A percentile compares a stretch with the other conserved stretches of the same genome.
Evolutionary conservation across 2,329 filamentous ascomycete genomes (phyloP).

Genomic region (Magnaporthiopsis rhizophila): DNA sequence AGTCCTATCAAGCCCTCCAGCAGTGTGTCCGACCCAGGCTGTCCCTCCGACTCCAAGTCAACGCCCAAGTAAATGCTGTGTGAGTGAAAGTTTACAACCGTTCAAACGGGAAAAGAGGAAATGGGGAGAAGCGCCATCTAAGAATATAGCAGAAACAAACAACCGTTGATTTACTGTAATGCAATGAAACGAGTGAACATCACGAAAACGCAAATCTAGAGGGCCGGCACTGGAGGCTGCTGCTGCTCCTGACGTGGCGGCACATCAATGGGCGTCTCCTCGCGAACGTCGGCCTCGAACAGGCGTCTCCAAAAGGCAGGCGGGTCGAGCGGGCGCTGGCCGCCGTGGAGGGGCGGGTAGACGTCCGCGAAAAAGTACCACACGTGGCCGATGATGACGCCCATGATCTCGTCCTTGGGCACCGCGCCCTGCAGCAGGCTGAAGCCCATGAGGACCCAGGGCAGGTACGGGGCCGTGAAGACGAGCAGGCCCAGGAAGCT

Average conservation of each 20-base stretch:
- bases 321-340: conserved; percentile 78
- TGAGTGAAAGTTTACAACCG: neutral
- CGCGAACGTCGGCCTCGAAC: conserved; percentile 49
- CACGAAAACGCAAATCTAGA: neutral
- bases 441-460: conserved; percentile 92
- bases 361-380: conserved; percentile 99
- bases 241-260: conserved; percentile 31
- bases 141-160: neutral
- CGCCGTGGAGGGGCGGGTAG: conserved; percentile 83
- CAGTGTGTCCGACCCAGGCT: neutral
- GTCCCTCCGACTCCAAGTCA: neutral
- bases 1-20: neutral
- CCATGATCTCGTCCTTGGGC: conserved; percentile 93
- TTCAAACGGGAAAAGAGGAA: neutral
- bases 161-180: neutral
- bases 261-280: conserved; percentile 42
- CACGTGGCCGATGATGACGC: conserved; percentile 87
- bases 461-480: conserved; percentile 89
- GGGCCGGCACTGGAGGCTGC: neutral
- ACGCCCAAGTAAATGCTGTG: neutral
- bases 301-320: conserved; percentile 83
- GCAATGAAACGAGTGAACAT: neutral
- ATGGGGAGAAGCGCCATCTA: neutral
- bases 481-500: conserved; percentile 84
- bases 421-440: conserved; percentile 81